Percentiles rank a stretch among this genome's conserved stretches.
Conservation (phyloP, 2,329 filamentous ascomycete species). For the Colletotrichum lentis region DNA sequence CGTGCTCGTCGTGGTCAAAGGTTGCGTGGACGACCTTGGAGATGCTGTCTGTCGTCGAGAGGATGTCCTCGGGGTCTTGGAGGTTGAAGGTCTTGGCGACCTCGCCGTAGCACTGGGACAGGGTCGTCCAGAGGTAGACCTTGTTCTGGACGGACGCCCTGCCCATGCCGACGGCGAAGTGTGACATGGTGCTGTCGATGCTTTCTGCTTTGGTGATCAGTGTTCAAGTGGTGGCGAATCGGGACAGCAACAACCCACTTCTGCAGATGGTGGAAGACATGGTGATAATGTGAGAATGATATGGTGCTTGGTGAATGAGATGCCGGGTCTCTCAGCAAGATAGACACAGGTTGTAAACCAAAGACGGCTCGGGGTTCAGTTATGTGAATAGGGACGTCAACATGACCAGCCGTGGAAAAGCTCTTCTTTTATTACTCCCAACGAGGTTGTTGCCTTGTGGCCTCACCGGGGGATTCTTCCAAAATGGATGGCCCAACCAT, state of each 20-base stretch:
- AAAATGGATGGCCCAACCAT: constrained; percentile 37
- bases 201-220: constrained; percentile 24
- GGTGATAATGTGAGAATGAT: neutral
- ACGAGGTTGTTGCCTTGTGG: constrained; percentile 40
- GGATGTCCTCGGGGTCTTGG: constrained; percentile 39
- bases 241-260: constrained; percentile 6
- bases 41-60: constrained; percentile 39
- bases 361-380: neutral
- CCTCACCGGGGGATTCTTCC: constrained; percentile 39
- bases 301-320: neutral
- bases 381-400: neutral
- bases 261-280: constrained; percentile 32
- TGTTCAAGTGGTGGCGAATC: neutral
- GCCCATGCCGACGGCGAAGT: constrained; percentile 38
- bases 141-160: constrained; percentile 35
- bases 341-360: neutral
- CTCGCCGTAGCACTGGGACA: constrained; percentile 35
- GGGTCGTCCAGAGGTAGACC: constrained; percentile 36
- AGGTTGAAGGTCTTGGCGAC: constrained; percentile 34
- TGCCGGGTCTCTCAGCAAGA: neutral
- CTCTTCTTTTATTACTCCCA: constrained; percentile 23
- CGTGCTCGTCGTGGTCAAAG: constrained; percentile 47
- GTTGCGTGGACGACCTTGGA: constrained; percentile 45
- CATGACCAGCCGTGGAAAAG: constrained; percentile 16
- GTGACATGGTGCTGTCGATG: constrained; percentile 33